Base-by-base conservation (phyloP, 768 basidiomycete genomes). In the Pholiota molesta region DNA sequence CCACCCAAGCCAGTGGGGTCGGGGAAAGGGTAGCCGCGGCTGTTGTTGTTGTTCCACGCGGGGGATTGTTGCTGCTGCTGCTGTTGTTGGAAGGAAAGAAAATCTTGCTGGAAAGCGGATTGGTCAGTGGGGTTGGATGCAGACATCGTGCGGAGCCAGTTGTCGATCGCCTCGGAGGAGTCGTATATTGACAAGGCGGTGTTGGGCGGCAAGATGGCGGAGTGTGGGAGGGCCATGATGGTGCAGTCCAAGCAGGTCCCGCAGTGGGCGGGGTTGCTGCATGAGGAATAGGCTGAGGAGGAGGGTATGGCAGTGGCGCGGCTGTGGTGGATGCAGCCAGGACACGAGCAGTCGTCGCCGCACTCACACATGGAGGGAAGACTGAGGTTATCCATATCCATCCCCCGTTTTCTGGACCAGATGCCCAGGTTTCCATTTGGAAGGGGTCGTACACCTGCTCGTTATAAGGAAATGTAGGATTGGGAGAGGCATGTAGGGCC, bases 241-340 rank as follows among this genome's bases (percentile, higher is more conserved):
- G 86, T 83, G 69, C 86, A 90, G 61, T 90, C 87, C 2, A 90
- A 73, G 63, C 89, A 91, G 35, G 82, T 78, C 1, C 62, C 35
- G 70, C 79, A 77, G 61, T 72, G 37, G 63, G 74, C 64, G 44
- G 79, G 73, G 72, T 79, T 71, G 62, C 72, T 54, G 69, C 73
- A 81, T 5, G 78, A 74, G 0, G 76, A 71, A 63, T 75, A 76
- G 0, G 76, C 75, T 14, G 75, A 69, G 2, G 82, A 73, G 10
- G 74, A 65, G 3, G 77, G 72, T 6, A 66, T 65, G 45, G 70
- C 60, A 21, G 73, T 69, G n/a, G 74, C 62, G 28, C 71, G 78
- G 39, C 72, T 83, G 65, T 90, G 87, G 44, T 87, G 78, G 52
- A 80, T 69, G 64, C 89, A 90, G 7, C 89, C 89, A 1, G 87